These are phyloP conservation scores for Boechera divaricarpa DNA, from an alignment of 345 rosid genomes.

Conservation along the genomic window DNA sequence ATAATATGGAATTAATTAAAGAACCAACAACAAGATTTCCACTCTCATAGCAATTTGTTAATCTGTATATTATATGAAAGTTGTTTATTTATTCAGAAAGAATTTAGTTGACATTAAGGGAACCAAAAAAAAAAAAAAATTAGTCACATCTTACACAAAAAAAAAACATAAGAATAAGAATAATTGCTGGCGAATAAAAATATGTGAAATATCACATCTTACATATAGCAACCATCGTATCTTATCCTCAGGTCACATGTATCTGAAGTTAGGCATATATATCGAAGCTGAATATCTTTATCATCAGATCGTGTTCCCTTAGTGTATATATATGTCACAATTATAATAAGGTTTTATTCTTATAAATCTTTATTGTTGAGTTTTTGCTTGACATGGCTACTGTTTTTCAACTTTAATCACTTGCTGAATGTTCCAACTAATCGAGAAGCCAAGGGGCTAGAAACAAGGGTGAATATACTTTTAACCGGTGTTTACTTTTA, in stretches of 20 bases:
- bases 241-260: constrained; percentile 34
- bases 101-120: constrained; percentile 32
- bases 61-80: constrained; percentile 24
- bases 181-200: not conserved
- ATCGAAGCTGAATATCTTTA: constrained; percentile 26
- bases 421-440: not conserved
- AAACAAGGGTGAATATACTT: not conserved
- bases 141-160: constrained; percentile 30
- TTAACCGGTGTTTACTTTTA: not conserved
- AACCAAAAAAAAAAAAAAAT: not conserved
- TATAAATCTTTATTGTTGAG: not conserved
- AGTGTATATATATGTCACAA: constrained; percentile 19
- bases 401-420: too few species aligned
- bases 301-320: constrained; percentile 39
- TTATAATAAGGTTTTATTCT: not conserved
- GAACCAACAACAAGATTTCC: constrained; percentile 25
- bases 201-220: constrained; percentile 33
- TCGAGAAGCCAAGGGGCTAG: not conserved
- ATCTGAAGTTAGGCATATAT: constrained; percentile 13
- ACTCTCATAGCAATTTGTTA: constrained; percentile 15
- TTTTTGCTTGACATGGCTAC: not conserved
- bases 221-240: constrained; percentile 28
- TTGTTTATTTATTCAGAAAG: constrained; percentile 32
- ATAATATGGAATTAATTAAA: constrained; percentile 9
- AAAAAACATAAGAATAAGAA: constrained; percentile 25